These are phyloP conservation scores for Kuraishia capsulata DNA, from an alignment of 805 yeast genomes.

Conservation along the genomic window DNA sequence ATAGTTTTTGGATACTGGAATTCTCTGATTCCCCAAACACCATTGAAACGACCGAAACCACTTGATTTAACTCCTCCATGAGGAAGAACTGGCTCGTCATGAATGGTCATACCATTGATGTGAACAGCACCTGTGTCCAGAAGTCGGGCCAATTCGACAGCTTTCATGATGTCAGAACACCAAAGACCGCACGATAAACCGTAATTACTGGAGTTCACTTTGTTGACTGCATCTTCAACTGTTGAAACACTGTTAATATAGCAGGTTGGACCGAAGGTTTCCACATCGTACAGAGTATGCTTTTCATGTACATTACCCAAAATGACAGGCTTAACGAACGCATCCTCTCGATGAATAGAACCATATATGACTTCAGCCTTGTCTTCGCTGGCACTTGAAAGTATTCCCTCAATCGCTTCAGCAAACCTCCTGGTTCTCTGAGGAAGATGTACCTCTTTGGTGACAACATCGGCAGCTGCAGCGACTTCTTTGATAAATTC, in stretches of 20 bases:
- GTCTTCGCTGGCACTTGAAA: constrained; percentile 26
- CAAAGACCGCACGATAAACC: constrained; percentile 35
- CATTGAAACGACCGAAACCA: constrained; percentile 34
- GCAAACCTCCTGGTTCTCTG: constrained; percentile 23
- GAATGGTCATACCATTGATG: constrained; percentile 18
- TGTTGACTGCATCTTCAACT: constrained; percentile 10
- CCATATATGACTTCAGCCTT: constrained; percentile 27
- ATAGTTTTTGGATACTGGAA: constrained; percentile 28
- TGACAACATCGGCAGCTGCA: neutral
- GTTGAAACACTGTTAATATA: constrained; percentile 18
- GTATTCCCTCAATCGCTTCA: constrained; percentile 14
- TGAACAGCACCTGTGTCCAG: constrained; percentile 34
- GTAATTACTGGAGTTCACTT: constrained; percentile 18
- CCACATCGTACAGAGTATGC: constrained; percentile 21
- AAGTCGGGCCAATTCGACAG: constrained; percentile 21
- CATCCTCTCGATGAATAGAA: constrained; percentile 1
- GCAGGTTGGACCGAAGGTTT: constrained; percentile 35
- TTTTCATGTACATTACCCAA: constrained; percentile 21
- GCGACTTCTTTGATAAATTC: constrained; percentile 14
- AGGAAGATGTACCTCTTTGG: constrained; percentile 5
- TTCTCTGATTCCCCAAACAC: constrained; percentile 34
- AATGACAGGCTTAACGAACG: constrained; percentile 20
- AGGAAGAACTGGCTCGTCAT: constrained; percentile 18
- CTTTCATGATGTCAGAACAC: constrained; percentile 24
- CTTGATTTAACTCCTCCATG: constrained; percentile 37